Evolutionary conservation across 2,329 filamentous ascomycete genomes (phyloP).

Genomic region (Cladosporium sp.): DNA sequence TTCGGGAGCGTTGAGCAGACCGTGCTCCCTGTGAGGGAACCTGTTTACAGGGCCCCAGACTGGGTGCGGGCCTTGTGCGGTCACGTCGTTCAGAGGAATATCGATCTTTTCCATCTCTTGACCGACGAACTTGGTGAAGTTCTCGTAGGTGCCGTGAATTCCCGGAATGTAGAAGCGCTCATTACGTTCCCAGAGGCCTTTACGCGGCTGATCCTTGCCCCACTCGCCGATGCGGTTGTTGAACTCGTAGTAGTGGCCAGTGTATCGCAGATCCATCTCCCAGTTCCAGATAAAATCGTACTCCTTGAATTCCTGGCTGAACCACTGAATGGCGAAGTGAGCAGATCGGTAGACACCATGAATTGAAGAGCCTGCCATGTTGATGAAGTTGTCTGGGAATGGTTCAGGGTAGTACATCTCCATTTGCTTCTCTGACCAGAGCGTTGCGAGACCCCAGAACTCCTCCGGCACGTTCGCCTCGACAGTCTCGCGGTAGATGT

Average conservation of each 20-base stretch:
- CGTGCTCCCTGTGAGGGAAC: conserved; percentile 37
- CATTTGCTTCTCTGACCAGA: conserved; percentile 97
- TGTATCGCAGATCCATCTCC: conserved; percentile 82
- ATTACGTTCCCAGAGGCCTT: conserved; percentile 69
- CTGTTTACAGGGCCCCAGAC: conserved; percentile 60
- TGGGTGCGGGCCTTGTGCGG: conserved; percentile 47
- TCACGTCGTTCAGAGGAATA: conserved; percentile 47
- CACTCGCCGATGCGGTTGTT: conserved; percentile 63
- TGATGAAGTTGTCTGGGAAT: conserved; percentile 67
- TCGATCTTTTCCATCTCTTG: conserved; percentile 49
- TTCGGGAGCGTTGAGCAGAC: conserved; percentile 55
- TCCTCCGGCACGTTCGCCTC: conserved; percentile 71
- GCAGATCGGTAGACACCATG: conserved; percentile 80
- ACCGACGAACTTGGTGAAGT: conserved; percentile 64
- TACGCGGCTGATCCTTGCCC: conserved; percentile 63
- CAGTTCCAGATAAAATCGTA: conserved; percentile 70
- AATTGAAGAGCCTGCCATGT: conserved; percentile 61
- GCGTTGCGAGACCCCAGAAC: conserved; percentile 79
- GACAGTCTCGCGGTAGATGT: conserved; percentile 63
- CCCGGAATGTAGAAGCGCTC: conserved; percentile 70
- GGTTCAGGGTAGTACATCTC: conserved; percentile 82
- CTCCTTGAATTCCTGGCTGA: conserved; percentile 47
- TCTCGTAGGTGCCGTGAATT: conserved; percentile 63
- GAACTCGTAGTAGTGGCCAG: conserved; percentile 79
- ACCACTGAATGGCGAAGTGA: conserved; percentile 50